Conservation (phyloP, 441 rosid species). For the Euphorbia celastroides region DNA sequence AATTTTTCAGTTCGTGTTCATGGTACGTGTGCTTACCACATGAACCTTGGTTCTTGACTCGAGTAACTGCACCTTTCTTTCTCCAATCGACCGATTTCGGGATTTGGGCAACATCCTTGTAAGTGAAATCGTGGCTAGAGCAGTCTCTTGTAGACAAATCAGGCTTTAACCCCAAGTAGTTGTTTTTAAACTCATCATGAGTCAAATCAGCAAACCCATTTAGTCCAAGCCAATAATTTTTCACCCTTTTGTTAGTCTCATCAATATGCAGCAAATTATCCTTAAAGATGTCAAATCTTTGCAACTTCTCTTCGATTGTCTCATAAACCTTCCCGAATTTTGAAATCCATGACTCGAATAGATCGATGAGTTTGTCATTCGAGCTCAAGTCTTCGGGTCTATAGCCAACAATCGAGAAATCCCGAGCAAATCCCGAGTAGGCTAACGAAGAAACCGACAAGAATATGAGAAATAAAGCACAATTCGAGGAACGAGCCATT, state of each 20-base stretch:
- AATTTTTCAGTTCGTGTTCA: no score
- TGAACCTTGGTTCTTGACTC: constrained; percentile 88
- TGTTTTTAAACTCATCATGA: constrained; percentile 72
- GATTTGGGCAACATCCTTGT: constrained; percentile 39
- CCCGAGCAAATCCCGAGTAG: constrained; percentile 16
- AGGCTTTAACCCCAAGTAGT: constrained; percentile 55
- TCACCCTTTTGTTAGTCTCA: constrained; percentile 58
- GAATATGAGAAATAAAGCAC: constrained; percentile 26
- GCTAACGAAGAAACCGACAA: constrained; percentile 22
- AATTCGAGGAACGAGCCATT: constrained; percentile 37
- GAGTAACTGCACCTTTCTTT: constrained; percentile 79
- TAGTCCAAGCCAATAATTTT: constrained; percentile 77
- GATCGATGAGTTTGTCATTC: constrained; percentile 64
- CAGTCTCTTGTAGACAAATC: constrained; percentile 29
- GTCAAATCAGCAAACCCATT: constrained; percentile 80
- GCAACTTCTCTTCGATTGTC: constrained; percentile 64
- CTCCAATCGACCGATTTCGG: constrained; percentile 93
- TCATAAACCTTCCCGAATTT: constrained; percentile 61
- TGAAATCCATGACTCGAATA: constrained; percentile 72
- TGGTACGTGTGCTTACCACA: constrained; percentile 65
- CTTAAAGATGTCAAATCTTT: constrained; percentile 72
- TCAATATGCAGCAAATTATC: constrained; percentile 81
- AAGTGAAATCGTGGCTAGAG: constrained; percentile 35
- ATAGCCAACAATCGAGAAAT: constrained; percentile 67
- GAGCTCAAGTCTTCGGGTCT: constrained; percentile 59